A percentile compares a stretch with the other conserved stretches of the same genome.
Evolutionary conservation across 768 basidiomycete genomes (phyloP).

Genomic region (Tulasnella sp.): DNA sequence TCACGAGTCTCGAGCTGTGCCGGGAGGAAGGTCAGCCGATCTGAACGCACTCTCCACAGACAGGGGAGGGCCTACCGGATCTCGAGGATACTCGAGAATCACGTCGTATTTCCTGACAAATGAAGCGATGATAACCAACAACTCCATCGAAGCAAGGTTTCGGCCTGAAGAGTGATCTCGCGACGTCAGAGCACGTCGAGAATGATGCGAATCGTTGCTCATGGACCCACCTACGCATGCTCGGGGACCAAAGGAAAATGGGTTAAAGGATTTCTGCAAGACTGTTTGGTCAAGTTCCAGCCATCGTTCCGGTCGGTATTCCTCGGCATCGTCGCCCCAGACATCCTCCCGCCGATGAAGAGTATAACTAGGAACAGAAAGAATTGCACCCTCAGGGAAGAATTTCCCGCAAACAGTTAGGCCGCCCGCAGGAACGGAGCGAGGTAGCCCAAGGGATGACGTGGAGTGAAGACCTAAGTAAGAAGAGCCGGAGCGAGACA

Average conservation of each 20-base stretch:
- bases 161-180: background rate
- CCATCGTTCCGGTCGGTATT: conserved; percentile 41
- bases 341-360: conserved; percentile 63
- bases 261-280: conserved; percentile 71
- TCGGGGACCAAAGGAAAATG: conserved; percentile 75
- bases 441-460: conserved; percentile 61
- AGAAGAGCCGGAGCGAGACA: background rate
- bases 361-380: conserved; percentile 75
- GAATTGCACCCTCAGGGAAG: conserved; percentile 67
- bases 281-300: conserved; percentile 56
- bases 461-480: conserved; percentile 31
- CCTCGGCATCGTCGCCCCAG: conserved; percentile 75
- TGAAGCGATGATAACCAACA: conserved; percentile 73
- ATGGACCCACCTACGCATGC: conserved; percentile 63
- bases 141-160: conserved; percentile 71
- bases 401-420: conserved; percentile 45
- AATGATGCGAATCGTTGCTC: background rate
- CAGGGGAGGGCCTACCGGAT: conserved; percentile 39
- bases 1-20: conserved; percentile 63
- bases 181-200: background rate
- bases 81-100: conserved; percentile 52
- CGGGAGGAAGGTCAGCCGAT: conserved; percentile 23
- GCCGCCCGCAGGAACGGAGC: conserved; percentile 70
- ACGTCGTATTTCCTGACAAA: conserved; percentile 70
- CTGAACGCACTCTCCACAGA: conserved; percentile 18